Base-by-base conservation (phyloP, 2,329 filamentous ascomycete genomes). In the Diaporthe amygdali region DNA sequence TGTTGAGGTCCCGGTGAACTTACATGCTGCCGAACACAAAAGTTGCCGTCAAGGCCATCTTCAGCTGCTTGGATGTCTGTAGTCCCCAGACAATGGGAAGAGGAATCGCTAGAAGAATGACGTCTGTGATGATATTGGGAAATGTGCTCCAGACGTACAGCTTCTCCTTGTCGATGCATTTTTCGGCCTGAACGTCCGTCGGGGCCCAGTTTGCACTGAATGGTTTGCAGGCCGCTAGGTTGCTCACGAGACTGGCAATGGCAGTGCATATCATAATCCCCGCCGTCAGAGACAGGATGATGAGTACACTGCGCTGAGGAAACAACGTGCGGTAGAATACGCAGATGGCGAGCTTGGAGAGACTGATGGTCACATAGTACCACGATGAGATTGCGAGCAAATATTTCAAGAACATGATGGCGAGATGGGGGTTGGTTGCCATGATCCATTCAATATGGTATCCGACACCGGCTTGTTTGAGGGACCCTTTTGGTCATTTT, bases 51-150 rank as follows among this genome's bases (percentile, higher is more conserved):
- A 71, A 25, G 0, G 39, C 52, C 7, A 54, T 3, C 30, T 49
- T 71, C 52, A 71, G 20, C 32, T 34, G 15, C 17, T 17, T 32
- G 3, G 63, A 59, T 6, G 69, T 49, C 9, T 67, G 32, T 9
- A 82, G 72, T 2, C 74, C 76, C 75, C 76, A 79, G 14, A 82
- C 59, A 8, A 79, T 76, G 2, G 81, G 81, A 34, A 82, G 73
- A 3, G 82, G 81, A 9, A 82, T 71, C 2, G 78, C 27, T 1
- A 82, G 73, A 66, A 83, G 73, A 5, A 79, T 72, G 5, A 78
- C 70, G 70, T 83, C 80, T 25, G 81, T 80, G 8, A 78, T 59
- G n/a, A 82, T 81, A 66, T 82, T 82, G 7, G 80, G 79, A 27
- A 82, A 77, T 64, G 75, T 78, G 66, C 71, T 75, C 76, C 77